phyloP scores from a whole-genome alignment of 1,284 basidiomycete genomes.

The Cerrena zonata region DNA sequence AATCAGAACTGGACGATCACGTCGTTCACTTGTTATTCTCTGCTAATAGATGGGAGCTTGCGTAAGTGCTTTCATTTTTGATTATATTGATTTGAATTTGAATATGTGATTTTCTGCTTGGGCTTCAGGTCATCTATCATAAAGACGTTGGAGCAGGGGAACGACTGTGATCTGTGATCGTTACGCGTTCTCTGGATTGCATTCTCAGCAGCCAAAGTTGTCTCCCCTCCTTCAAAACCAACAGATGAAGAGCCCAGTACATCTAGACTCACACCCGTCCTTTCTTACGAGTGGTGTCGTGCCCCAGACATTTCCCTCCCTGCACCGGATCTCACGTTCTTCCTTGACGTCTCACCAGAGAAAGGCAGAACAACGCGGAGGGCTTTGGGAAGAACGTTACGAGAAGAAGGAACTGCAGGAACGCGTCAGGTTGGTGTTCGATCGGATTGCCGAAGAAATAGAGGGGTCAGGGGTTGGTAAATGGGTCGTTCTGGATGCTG shows the following conservation, averaged over 20 bases:
- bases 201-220: slow-evolving; percentile 81
- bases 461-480: slow-evolving; percentile 24
- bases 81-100: no score
- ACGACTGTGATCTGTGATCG: slow-evolving; percentile 84
- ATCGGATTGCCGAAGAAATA: slow-evolving; percentile 54
- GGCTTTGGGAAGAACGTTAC: slow-evolving; percentile 87
- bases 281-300: slow-evolving; percentile 72
- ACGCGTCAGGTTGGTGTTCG: slow-evolving; percentile 63
- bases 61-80: slow-evolving; percentile 47
- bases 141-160: slow-evolving; percentile 55
- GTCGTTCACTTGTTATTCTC: slow-evolving; percentile 93
- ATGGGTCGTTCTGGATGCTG: slow-evolving; percentile 70
- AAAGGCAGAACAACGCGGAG: slow-evolving; percentile 70
- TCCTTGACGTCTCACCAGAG: slow-evolving; percentile 78
- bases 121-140: slow-evolving; percentile 60
- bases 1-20: slow-evolving; percentile 84
- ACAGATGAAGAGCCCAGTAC: not conserved
- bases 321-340: slow-evolving; percentile 82
- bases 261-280: slow-evolving; percentile 5
- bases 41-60: slow-evolving; percentile 94
- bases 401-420: slow-evolving; percentile 75
- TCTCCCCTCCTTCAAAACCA: not conserved
- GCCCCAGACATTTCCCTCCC: slow-evolving; percentile 83
- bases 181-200: slow-evolving; percentile 97
- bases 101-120: no score